Base-by-base conservation (phyloP, 1,139 yeast genomes). In the Blastobotrys elegans region DNA sequence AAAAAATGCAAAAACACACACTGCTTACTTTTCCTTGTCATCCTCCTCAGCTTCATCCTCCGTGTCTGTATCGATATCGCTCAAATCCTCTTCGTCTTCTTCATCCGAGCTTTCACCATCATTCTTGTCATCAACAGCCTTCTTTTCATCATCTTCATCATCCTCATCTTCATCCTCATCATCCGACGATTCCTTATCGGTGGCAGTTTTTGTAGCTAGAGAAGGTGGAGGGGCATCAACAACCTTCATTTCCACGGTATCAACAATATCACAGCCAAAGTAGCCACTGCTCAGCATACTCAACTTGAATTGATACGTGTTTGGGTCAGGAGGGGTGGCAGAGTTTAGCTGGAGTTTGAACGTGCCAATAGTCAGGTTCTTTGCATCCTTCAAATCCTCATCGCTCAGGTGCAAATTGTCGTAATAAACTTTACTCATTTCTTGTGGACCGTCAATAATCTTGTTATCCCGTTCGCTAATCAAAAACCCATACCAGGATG, bases 391-490 rank as follows among this genome's bases (percentile, higher is more conserved):
- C 46, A 68, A 57, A 42, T 75, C 80, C 47, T 75, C 73, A 43
- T 75, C 78, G 8, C 76, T 62, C 49, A 84, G 67, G 13, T 65
- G 62, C 59, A 84, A 69, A 65, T 85, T 84, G 37, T 74, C 68
- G 50, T 80, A 68, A 53, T 79, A 81, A 30, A 75, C 69, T 50
- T 77, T 75, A 39, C 76, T 75, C 51, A 88, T 62, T 37, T 68
- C 69, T 31, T 74, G 72, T 3, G 89, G 88, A 14, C 77, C 72
- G 56, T 90, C 97, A 26, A 83, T 76, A 43, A 90, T 70, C 64
- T 84, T 87, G 53, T 79, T 80, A 64, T 90, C 97, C 56, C 80
- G 80, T 65, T 87, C 96, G 42, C 76, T 70, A 34, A 80, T 70
- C 48, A 90, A 67, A 49, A 82, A 74, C 22, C 84, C 90, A 44